Evolutionary conservation across 495 filamentous ascomycete genomes (phyloP).

Genomic region (Cenococcum geophilum): DNA sequence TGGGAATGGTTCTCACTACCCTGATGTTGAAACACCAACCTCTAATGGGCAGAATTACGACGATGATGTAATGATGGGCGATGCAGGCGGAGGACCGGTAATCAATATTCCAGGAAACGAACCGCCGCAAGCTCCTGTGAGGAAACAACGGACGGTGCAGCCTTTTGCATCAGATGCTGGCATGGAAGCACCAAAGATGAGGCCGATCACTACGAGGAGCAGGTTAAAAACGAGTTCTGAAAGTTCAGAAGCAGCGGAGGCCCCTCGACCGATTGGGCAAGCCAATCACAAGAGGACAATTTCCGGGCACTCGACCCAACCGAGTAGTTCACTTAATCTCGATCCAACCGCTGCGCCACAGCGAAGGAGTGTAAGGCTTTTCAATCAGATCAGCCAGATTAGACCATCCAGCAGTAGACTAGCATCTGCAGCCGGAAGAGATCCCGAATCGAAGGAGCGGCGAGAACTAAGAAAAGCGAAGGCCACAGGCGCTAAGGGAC

Average conservation of each 20-base stretch:
- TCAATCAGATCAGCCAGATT: conserved; percentile 55
- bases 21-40: conserved; percentile 36
- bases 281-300: conserved; percentile 75
- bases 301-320: conserved; percentile 70
- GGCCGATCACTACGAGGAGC: conserved; percentile 44
- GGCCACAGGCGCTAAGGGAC: conserved; percentile 55
- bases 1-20: conserved; percentile 11
- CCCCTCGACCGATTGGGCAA: conserved; percentile 41
- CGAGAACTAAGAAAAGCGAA: conserved; percentile 74
- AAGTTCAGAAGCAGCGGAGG: conserved; percentile 48
- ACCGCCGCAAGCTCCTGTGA: conserved; percentile 61
- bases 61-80: conserved; percentile 40
- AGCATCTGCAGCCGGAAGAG: conserved; percentile 40
- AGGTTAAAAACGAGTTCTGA: conserved; percentile 32
- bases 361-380: conserved; percentile 71
- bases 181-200: conserved; percentile 61
- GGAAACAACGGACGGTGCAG: conserved; percentile 57
- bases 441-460: conserved; percentile 51
- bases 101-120: conserved; percentile 40
- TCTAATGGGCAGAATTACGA: conserved; percentile 31
- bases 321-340: conserved; percentile 3
- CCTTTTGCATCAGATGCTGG: conserved; percentile 44
- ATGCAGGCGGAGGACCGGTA: conserved; percentile 26
- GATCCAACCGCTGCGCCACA: conserved; percentile 57
- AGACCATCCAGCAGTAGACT: conserved; percentile 54